These are phyloP conservation scores for Phaffia australis DNA, from an alignment of 768 basidiomycete species.

Conservation along the genomic window DNA sequence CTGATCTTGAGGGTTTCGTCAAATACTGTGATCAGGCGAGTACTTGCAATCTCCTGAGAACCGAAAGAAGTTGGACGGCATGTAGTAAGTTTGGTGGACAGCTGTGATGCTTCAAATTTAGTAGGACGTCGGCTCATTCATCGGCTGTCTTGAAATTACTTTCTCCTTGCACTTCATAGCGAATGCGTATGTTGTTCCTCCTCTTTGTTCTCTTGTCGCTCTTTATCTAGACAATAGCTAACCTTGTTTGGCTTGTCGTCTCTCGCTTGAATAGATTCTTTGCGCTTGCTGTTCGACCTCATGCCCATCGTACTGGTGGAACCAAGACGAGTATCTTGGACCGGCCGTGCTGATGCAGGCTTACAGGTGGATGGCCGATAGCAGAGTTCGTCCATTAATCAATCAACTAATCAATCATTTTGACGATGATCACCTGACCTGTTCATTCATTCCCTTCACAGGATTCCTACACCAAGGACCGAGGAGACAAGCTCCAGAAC, in stretches of 20 bases:
- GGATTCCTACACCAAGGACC: slow-evolving; percentile 65
- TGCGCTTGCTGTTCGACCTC: slow-evolving; percentile 96
- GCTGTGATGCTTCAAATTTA: neutral
- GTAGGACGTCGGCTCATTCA: neutral
- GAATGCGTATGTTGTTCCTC: slow-evolving; percentile 22
- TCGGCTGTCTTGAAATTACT: neutral
- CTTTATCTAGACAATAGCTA: neutral
- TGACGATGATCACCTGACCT: neutral
- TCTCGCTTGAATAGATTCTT: slow-evolving; percentile 39
- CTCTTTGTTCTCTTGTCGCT: neutral
- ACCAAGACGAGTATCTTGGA: slow-evolving; percentile 95
- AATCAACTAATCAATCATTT: neutral
- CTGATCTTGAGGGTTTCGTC: neutral
- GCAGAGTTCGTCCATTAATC: slow-evolving; percentile 51
- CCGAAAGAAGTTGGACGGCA: slow-evolving; percentile 85
- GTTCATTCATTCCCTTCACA: slow-evolving; percentile 32
- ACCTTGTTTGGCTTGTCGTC: neutral
- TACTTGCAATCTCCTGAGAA: slow-evolving; percentile 83
- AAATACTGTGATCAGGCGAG: slow-evolving; percentile 41
- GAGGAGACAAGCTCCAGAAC: slow-evolving; percentile 89
- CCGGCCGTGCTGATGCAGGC: slow-evolving; percentile 95
- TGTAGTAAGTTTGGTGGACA: slow-evolving; percentile 55
- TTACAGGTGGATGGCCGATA: slow-evolving; percentile 97
- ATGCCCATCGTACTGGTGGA: slow-evolving; percentile 99
- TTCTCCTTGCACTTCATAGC: slow-evolving; percentile 1